Conservation (phyloP, 2,329 filamentous ascomycete genomes). For the Fusarium piperis region DNA sequence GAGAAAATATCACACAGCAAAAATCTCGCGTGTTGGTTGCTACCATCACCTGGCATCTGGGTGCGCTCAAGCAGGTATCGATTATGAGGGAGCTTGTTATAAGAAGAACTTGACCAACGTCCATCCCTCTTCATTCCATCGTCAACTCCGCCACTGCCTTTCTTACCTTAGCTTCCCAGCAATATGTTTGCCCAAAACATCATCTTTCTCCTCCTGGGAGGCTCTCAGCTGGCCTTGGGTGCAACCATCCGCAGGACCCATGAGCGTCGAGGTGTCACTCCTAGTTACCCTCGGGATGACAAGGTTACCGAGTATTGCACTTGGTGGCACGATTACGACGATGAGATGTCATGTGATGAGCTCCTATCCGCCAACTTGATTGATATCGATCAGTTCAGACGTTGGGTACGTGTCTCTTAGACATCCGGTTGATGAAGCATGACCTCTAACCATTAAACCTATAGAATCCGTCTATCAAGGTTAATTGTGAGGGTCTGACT, state of each 20-base stretch:
- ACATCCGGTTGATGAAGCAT: not conserved
- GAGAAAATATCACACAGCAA: too few relatives aligned
- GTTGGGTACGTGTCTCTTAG: not conserved
- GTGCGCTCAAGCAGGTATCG: not conserved
- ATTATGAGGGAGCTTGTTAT: not conserved
- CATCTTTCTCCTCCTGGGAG: not conserved
- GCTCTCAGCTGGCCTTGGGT: not conserved
- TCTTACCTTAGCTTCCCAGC: not conserved
- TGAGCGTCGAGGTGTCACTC: not conserved
- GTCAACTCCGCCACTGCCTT: not conserved
- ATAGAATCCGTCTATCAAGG: not conserved
- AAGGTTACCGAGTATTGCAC: not conserved
- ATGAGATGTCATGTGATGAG: not conserved
- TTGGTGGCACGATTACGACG: not conserved
- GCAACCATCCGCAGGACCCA: not conserved
- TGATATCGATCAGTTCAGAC: not conserved
- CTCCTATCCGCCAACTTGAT: not conserved
- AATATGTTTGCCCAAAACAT: not conserved
- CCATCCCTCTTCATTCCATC: not conserved
- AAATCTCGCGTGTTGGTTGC: too few relatives aligned
- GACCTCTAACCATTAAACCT: not conserved
- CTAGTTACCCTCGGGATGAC: not conserved
- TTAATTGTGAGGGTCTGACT: not conserved
- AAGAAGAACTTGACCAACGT: not conserved
- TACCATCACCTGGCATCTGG: too few relatives aligned